These are phyloP conservation scores for Pichia scutulata DNA, from an alignment of 805 yeast species.

Conservation along the genomic window DNA sequence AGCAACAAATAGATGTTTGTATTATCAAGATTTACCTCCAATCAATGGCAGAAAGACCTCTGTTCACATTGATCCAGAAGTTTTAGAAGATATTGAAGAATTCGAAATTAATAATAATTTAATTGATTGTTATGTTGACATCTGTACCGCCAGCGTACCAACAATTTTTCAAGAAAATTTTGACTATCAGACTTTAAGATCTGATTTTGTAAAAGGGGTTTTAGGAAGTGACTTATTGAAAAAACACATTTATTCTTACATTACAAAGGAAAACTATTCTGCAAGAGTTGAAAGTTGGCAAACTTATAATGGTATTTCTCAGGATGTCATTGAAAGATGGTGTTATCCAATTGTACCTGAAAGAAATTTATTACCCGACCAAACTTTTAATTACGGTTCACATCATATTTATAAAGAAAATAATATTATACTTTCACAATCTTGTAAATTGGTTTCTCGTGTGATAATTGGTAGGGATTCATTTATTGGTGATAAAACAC, in stretches of 20 bases:
- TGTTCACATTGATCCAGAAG: constrained; percentile 73
- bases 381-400: constrained; percentile 70
- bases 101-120: constrained; percentile 82
- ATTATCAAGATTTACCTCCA: constrained; percentile 70
- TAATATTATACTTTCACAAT: constrained; percentile 83
- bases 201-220: constrained; percentile 87
- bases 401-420: constrained; percentile 86
- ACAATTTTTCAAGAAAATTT: constrained; percentile 94
- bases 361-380: constrained; percentile 61
- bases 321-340: constrained; percentile 87
- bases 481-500: constrained; percentile 66
- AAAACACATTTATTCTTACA: constrained; percentile 83
- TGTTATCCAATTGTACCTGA: constrained; percentile 89
- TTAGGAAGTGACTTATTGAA: constrained; percentile 83
- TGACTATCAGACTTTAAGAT: constrained; percentile 81
- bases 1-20: constrained; percentile 65
- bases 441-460: constrained; percentile 75
- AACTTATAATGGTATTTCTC: constrained; percentile 85
- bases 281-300: constrained; percentile 95
- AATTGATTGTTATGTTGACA: constrained; percentile 94
- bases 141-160: constrained; percentile 91
- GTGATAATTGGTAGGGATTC: constrained; percentile 79
- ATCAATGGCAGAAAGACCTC: constrained; percentile 39
- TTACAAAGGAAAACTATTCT: constrained; percentile 74
- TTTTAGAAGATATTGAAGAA: constrained; percentile 68